Evolutionary conservation across 2,329 filamentous ascomycete genomes (phyloP), one percentile per base, ranked within the genome.

Genomic region (Pseudogymnoascus sp.): DNA sequence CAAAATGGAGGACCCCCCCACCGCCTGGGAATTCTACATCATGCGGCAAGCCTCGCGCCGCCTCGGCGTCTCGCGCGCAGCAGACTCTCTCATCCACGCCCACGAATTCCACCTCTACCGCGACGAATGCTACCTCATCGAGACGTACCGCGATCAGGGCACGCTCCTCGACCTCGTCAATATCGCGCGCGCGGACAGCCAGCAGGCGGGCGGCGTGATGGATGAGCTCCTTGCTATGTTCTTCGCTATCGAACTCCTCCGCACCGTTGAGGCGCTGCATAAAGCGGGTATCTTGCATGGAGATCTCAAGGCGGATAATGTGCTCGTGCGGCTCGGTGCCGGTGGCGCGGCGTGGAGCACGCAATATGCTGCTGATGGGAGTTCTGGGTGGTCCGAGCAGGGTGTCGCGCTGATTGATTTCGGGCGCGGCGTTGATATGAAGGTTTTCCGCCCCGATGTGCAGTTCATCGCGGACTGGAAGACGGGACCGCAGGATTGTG

Each of bases 401-500:
- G 95, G 95, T 11, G 75, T 99, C 21, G 84, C 86, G 0, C 83
- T 99, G 18, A 97, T 99, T 70, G 95, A 99, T 76, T 97, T 99
- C 73, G 95, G 95, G 0, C 87, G 95, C 1, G 91, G 86, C 60
- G 96, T 99, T 74, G 95, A 99, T 77, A 96, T 97, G 90, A 86
- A 85, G 64, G 86, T 85, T 2, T 99, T 97, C 78, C 76, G 77
- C 2, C 81, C 87, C 0, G 83, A 87, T 45, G 91, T 93, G 10
- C 87, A 88, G 68, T 99, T 99, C 79, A 86, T 97, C 65, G 95
- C 93, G 0, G 95, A 99, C 77, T 99, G 95, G 95, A 90, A 95
- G 75, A 92, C 91, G 0, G 85, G 84, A 14, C 83, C 89, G 23
- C 88, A 91, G 62, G 95, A 99, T 76, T 99, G 95, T 75, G 88